Percentiles rank a stretch among this genome's conserved stretches.
phyloP scores from a whole-genome alignment of 768 basidiomycete genomes.

The Tubosaeta brunneosetosa region DNA sequence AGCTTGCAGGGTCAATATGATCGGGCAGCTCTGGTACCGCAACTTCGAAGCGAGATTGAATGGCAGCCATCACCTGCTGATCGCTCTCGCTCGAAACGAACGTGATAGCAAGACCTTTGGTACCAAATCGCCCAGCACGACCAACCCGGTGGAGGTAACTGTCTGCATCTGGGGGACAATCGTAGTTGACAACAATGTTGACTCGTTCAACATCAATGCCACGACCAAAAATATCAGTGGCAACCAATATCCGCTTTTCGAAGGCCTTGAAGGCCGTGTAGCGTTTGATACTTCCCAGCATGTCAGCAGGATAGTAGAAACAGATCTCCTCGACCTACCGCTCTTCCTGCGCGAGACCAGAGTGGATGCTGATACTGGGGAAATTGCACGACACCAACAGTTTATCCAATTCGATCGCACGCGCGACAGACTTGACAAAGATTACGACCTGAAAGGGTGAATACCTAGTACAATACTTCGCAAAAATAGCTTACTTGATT shows the following conservation, averaged over 20 bases:
- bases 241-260: slow-evolving; percentile 98
- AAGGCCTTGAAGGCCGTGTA: slow-evolving; percentile 99
- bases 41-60: slow-evolving; percentile 96
- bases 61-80: slow-evolving; percentile 88
- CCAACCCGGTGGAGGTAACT: slow-evolving; percentile 98
- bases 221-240: slow-evolving; percentile 98
- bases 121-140: slow-evolving; percentile 98
- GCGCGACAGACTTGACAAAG: slow-evolving; percentile 96
- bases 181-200: slow-evolving; percentile 99
- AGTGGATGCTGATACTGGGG: slow-evolving; percentile 96
- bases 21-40: slow-evolving; percentile 94
- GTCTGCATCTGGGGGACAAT: slow-evolving; percentile 95
- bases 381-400: slow-evolving; percentile 96
- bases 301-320: slow-evolving; percentile 3
- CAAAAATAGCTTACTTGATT: slow-evolving; percentile 66
- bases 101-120: slow-evolving; percentile 97
- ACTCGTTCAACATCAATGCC: slow-evolving; percentile 99
- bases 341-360: slow-evolving; percentile 90
- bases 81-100: slow-evolving; percentile 93
- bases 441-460: slow-evolving; percentile 78
- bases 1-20: slow-evolving; percentile 89
- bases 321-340: slow-evolving; percentile 53
- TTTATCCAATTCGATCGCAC: slow-evolving; percentile 95
- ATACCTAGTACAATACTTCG: not conserved
- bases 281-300: slow-evolving; percentile 66